A percentile compares a stretch with the other conserved stretches of the same genome.
Evolutionary conservation across 1,284 basidiomycete genomes (phyloP).

Genomic region (Vanrija sp.): DNA sequence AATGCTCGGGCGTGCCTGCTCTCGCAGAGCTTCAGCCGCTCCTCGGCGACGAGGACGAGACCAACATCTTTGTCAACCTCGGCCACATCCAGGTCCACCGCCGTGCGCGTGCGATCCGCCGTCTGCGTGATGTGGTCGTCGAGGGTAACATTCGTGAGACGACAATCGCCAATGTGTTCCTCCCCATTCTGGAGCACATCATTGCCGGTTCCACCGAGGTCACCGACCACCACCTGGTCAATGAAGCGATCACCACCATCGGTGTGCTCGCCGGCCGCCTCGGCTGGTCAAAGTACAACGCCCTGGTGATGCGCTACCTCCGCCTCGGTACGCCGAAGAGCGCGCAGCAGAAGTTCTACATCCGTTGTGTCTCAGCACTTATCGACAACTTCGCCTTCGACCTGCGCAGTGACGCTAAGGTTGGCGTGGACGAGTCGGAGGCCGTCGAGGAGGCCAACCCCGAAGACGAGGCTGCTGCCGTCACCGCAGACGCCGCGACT

Average conservation of each 20-base stretch:
- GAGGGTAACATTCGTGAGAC: constrained; percentile 66
- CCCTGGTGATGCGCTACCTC: constrained; percentile 76
- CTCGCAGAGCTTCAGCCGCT: constrained; percentile 76
- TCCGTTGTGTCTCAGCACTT: constrained; percentile 80
- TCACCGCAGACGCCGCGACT: constrained; percentile 12
- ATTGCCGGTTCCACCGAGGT: constrained; percentile 63
- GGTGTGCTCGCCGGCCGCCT: constrained; percentile 71
- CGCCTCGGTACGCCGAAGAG: constrained; percentile 68
- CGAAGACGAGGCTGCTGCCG: constrained; percentile 12
- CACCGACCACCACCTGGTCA: constrained; percentile 84
- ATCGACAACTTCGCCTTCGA: constrained; percentile 91
- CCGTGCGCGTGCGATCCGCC: constrained; percentile 77
- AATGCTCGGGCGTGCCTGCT: constrained; percentile 59
- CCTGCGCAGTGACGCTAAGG: constrained; percentile 54
- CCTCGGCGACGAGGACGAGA: constrained; percentile 87
- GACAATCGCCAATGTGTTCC: constrained; percentile 75
- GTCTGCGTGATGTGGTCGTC: constrained; percentile 77
- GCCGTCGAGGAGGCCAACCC: constrained; percentile 36
- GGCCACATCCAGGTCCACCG: constrained; percentile 92
- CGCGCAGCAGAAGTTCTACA: constrained; percentile 72
- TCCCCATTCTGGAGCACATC: constrained; percentile 83
- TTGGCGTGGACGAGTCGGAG: constrained; percentile 30
- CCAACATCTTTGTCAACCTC: constrained; percentile 95
- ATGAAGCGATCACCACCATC: constrained; percentile 77
- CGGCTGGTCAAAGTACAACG: constrained; percentile 81